Conservation (phyloP, 2,329 filamentous ascomycete genomes). For the Stemphylium beticola region DNA sequence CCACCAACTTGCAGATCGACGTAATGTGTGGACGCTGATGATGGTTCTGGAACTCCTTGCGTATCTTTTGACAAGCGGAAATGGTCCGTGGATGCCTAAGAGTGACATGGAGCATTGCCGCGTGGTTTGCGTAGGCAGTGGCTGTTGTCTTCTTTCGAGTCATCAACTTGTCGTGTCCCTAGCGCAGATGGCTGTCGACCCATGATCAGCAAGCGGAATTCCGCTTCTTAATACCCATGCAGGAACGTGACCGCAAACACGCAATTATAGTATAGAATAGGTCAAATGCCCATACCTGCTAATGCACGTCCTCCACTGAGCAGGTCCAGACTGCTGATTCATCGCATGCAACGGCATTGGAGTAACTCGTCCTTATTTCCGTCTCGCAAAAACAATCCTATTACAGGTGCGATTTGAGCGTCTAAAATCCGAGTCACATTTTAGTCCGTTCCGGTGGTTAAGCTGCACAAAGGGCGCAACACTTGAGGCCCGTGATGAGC, state of each 20-base stretch:
- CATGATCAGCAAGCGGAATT: constrained; percentile 3
- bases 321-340: constrained; percentile 9
- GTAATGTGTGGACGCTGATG: neutral
- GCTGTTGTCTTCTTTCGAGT: neutral
- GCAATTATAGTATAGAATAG: neutral
- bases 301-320: neutral
- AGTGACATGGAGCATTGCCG: constrained; percentile 3
- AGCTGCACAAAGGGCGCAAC: constrained; percentile 1
- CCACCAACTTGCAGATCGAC: neutral
- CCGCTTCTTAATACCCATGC: constrained; percentile 8
- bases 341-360: neutral
- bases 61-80: neutral
- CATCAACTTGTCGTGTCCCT: constrained; percentile 1
- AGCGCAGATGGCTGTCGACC: neutral
- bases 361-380: neutral
- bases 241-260: constrained; percentile 1
- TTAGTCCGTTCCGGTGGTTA: constrained; percentile 2
- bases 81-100: constrained; percentile 7
- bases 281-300: neutral
- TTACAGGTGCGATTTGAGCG: neutral
- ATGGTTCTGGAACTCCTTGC: neutral
- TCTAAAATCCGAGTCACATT: constrained; percentile 2
- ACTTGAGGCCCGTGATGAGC: neutral
- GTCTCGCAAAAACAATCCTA: neutral
- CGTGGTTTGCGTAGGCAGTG: constrained; percentile 14